Percentiles rank a stretch among this genome's conserved stretches.
phyloP scores from a whole-genome alignment of 192 early-diverging fungal species.

The Coemansia sp. region DNA sequence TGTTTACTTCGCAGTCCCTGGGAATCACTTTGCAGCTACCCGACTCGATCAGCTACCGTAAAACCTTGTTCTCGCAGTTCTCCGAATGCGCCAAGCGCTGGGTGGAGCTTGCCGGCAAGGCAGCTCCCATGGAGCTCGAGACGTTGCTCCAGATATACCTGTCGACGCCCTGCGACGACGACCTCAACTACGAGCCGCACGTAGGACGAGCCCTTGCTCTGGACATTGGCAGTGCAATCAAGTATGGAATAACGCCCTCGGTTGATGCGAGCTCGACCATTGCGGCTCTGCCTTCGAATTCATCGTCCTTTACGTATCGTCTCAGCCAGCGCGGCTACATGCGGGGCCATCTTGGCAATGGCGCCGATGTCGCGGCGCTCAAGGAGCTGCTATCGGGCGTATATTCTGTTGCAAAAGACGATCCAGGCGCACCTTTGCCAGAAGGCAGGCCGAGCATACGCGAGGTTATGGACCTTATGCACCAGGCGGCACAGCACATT shows the following conservation, averaged over 20 bases:
- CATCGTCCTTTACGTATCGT: slow-evolving; percentile 42
- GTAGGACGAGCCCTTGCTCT: slow-evolving; percentile 72
- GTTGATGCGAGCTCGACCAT: slow-evolving; percentile 9
- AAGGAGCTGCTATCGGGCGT: slow-evolving; percentile 35
- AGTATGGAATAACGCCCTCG: slow-evolving; percentile 14
- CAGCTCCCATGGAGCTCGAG: slow-evolving; percentile 70
- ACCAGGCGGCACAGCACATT: slow-evolving; percentile 31
- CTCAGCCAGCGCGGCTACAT: slow-evolving; percentile 38
- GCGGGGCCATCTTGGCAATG: slow-evolving; percentile 32
- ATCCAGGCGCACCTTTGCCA: slow-evolving; percentile 23
- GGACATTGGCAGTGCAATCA: slow-evolving; percentile 55
- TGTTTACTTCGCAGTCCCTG: slow-evolving; percentile 63
- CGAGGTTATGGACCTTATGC: slow-evolving; percentile 20
- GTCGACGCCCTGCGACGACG: slow-evolving; percentile 60
- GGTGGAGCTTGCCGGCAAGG: slow-evolving; percentile 61
- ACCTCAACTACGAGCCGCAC: slow-evolving; percentile 61
- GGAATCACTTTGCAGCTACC: slow-evolving; percentile 68
- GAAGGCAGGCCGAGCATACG: slow-evolving; percentile 14
- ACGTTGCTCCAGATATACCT: slow-evolving; percentile 70
- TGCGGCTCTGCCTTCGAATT: slow-evolving; percentile 26
- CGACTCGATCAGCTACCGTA: slow-evolving; percentile 72
- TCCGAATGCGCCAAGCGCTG: slow-evolving; percentile 66
- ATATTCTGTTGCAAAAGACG: slow-evolving; percentile 27
- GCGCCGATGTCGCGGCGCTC: slow-evolving; percentile 27
- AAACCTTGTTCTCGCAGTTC: slow-evolving; percentile 62